Conservation (phyloP, 148 eudicot species). For the Persicaria maculosa region DNA sequence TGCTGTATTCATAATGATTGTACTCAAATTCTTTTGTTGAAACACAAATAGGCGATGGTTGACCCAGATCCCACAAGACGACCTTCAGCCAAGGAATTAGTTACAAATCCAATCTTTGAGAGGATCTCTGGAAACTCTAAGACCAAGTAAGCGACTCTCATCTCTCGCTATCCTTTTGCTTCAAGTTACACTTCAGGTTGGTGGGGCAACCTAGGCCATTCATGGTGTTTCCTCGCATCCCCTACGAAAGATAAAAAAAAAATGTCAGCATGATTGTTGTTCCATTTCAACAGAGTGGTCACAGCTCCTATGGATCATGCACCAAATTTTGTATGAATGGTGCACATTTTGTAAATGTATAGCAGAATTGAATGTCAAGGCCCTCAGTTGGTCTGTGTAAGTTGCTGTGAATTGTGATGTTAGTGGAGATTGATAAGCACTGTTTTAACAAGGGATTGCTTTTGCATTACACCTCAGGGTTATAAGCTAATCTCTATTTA, state of each 20-base stretch:
- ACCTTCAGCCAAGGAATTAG: slow-evolving; percentile 74
- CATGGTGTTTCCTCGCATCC: background rate
- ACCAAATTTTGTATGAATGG: slow-evolving; percentile 31
- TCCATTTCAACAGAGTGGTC: background rate
- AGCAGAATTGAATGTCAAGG: background rate
- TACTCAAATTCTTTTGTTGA: no score
- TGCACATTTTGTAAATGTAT: slow-evolving; percentile 32
- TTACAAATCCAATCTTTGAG: slow-evolving; percentile 51
- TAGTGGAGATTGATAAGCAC: background rate
- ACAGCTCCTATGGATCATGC: slow-evolving; percentile 18
- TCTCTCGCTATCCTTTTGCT: background rate
- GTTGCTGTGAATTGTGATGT: background rate
- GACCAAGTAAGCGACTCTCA: slow-evolving; percentile 18
- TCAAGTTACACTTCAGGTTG: background rate
- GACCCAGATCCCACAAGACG: slow-evolving; percentile 68
- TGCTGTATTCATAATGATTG: background rate
- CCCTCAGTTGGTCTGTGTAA: background rate
- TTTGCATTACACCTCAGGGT: no score
- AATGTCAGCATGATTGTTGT: background rate
- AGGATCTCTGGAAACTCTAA: slow-evolving; percentile 22
- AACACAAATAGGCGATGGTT: slow-evolving; percentile 60
- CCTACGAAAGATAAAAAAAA: background rate
- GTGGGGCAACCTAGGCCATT: background rate
- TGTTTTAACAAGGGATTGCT: no score
- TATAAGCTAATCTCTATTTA: no score